Base-by-base conservation (phyloP, 208 protist genomes). In the Eutreptiella sp. region DNA sequence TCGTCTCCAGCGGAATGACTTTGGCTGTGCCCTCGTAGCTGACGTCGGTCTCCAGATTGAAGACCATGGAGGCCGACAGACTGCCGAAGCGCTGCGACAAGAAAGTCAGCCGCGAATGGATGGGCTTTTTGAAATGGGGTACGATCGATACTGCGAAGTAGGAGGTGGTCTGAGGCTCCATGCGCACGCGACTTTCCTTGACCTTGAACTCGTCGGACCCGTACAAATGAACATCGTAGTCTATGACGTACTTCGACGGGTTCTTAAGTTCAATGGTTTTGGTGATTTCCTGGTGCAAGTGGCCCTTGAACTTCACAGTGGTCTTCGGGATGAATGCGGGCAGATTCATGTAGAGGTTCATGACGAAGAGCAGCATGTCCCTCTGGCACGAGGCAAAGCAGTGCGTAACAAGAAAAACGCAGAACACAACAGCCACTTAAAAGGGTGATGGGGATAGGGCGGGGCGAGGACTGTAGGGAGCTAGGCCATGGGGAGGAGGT, bases 261-360 rank as follows among this genome's bases (percentile, higher is more conserved):
- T 96, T 96, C 28, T 42, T 63, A 21, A 96, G 60, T 47, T 89
- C 82, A 35, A 96, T 54, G 0, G 68, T 55, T 53, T 85, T 83
- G 4, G 68, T 73, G 35, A 91, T 76, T 5, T 61, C 48, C 19
- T 83, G 73, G 21, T 89, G 80, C 29, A 93, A 67, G 52, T 77
- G 78, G 19, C 88, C 85, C 33, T 80, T 63, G 42, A 96, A 88
- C 11, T 70, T 38, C 16, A 94, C 66, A 0, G 71, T 76, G 2
- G 77, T 63, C 34, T 70, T 54, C 9, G 80, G 72, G 26, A 87
- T 72, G 63, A 67, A 94, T 38, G 79, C 75, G 7, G 85, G 86
- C 43, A 96, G 70, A 57, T 73, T 78, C 16, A 74, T 46, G 55
- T 83, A 89, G 39, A 96, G 81, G 57, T 76, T 81, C 1, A 76